Evolutionary conservation across 139 green algal genomes (phyloP).

Genomic region (Coccomyxa sp.): DNA sequence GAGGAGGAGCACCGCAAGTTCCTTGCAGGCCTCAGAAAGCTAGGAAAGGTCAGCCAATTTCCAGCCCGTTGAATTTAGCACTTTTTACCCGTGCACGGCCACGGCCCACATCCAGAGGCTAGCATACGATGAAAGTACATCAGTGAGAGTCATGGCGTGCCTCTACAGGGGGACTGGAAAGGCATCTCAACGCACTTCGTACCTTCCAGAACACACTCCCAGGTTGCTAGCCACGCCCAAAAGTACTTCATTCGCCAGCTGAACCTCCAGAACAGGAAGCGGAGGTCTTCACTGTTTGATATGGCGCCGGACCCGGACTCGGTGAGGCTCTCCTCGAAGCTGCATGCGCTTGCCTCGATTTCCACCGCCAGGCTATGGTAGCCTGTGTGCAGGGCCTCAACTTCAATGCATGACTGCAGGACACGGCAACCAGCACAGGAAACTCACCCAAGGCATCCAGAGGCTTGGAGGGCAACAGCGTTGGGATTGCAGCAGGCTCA

Average conservation of each 20-base stretch:
- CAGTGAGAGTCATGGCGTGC: not conserved
- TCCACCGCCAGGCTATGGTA: too few species aligned
- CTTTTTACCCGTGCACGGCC: not conserved
- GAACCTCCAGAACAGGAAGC: slow-evolving; percentile 58
- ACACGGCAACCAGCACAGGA: too few species aligned
- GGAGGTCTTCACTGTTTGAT: slow-evolving; percentile 56
- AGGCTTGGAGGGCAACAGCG: too few species aligned
- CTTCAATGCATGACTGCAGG: too few species aligned
- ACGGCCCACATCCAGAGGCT: not conserved
- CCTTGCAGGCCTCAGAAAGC: slow-evolving; percentile 55
- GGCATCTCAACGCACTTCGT: slow-evolving; percentile 66
- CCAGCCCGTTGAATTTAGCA: not conserved
- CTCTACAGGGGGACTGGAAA: slow-evolving; percentile 59
- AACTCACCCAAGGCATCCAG: too few species aligned
- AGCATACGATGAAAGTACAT: not conserved
- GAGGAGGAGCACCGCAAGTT: slow-evolving; percentile 68
- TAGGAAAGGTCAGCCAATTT: slow-evolving; percentile 37
- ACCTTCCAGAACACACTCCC: slow-evolving; percentile 53
- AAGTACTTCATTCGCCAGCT: slow-evolving; percentile 75
- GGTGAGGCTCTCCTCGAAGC: too few species aligned
- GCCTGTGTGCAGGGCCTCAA: too few species aligned
- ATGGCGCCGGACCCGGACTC: slow-evolving; percentile 17
- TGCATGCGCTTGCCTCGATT: too few species aligned
- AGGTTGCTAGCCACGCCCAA: slow-evolving; percentile 67
- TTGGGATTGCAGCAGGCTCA: too few species aligned